Base-by-base conservation (phyloP, 106 monocot species). In the Ottelia alismoides region DNA sequence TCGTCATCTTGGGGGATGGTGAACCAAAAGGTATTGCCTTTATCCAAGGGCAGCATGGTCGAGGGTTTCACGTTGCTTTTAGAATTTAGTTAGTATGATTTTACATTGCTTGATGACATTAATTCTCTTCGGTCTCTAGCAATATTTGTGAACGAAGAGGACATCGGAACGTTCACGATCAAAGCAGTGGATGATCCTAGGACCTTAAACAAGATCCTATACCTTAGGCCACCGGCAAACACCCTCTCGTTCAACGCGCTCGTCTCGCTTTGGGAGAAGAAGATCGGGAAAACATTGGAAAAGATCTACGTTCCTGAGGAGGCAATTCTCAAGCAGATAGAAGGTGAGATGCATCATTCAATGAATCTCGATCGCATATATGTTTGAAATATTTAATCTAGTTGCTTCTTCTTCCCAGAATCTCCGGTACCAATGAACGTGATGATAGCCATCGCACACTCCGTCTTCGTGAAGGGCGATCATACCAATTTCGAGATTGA, bases 131-230 rank as follows among this genome's bases (percentile, higher is more conserved):
- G 14, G 5, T 17, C 2, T 27, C 23, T 53, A 84, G 84, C 57
- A 17, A 62, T 81, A 6, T 90, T 69, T 43, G 61, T 70, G 0
- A 16, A 52, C 2, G 90, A 91, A 45, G 61, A 73, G 31, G 90
- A 91, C 45, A 61, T 85, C 1, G 81, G 53, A 12, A 65, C 72
- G 2, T 91, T 67, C 49, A 81, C 90, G 1, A 69, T 91, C 22
- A 63, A 58, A 51, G 65, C 90, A 0, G 72, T 68, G 12, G 84
- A 81, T 25, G 90, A 91, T 45, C 69, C 77, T 1, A 62, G 84
- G 30, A 75, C 90, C 0, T 29, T 91, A 43, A 91, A 91, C 72
- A 91, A 85, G 70, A 76, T 69, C 20, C 9, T 91, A 14, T 78
- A 78, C 47, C 0, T 91, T 11, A 72, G 66, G 26, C 90, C 88